Base-by-base conservation (phyloP, 441 rosid genomes). In the Euphorbia schlechtendalii region DNA sequence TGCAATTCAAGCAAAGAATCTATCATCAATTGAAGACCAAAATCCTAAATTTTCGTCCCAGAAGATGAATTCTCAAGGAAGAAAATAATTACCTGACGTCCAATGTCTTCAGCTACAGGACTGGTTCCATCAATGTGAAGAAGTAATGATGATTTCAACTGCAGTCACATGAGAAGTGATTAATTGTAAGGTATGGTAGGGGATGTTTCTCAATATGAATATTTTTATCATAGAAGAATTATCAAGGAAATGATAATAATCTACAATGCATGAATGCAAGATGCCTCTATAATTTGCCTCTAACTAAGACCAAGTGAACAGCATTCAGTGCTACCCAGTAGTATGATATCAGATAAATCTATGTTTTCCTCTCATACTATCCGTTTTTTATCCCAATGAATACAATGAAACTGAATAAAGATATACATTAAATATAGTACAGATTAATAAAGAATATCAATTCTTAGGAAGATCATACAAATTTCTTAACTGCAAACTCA, bases 111-210 rank as follows among this genome's bases (percentile, higher is more conserved):
- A 51, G 99, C 99, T 45, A 95, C 79, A 56, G 96, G 93, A 68
- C 98, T 95, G 20, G 93, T 84, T 80, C 99, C 99, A 81, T 95
- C 99, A 55, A 95, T 78, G 83, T 95, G 99, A 76, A 95, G 96
- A 77, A 95, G 78, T 80, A 95, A 68, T 41, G 97, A 86, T 11
- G 99, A 92, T 81, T 92, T 95, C 76, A 95, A 78, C 99, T 95
- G 85, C 74, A 80, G 34, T 53, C 73, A 68, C 17, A 73, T 10
- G 52, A 71, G 10, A 49, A 49, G 38, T 4, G n/a, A n/a, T n/a
- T n/a, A n/a, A n/a, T n/a, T n/a, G n/a, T n/a, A n/a, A n/a, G n/a
- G n/a, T n/a, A n/a, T n/a, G n/a, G n/a, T n/a, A n/a, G n/a, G n/a
- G n/a, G 14, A 3, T 43, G 14, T 40, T 14, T 5, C 45, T 40